Evolutionary conservation across 2,329 filamentous ascomycete species (phyloP), one percentile per base, ranked within the genome.

Genomic region (Venturia carpophila): DNA sequence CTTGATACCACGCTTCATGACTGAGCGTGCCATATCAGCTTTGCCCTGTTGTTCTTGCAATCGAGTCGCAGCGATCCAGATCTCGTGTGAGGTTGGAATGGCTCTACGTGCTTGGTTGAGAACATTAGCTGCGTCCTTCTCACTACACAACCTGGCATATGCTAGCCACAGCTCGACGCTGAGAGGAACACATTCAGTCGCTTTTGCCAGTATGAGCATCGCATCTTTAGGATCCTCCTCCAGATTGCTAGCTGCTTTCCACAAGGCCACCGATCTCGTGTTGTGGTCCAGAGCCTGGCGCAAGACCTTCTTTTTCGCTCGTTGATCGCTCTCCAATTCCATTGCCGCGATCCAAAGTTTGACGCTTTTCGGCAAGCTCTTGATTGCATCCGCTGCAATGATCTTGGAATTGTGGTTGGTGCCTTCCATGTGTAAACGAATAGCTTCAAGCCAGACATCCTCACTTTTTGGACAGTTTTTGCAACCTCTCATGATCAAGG

Each of bases 131-230:
- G 95, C 94, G 71, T 96, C 93, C 70, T 96, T 90, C 0, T 92
- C 90, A 0, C 86, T 89, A 75, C 97, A 93, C 0, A 99, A 82
- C 43, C 92, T 89, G 37, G 94, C 94, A 66, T 97, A 83, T 1
- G 93, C 94, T 58, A 99, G 83, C 94, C 94, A 99, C 1, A 99
- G 79, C 73, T 99, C 95, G 45, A 97, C 88, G 0, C 93, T 96
- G 7, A 95, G 81, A 0, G 93, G 93, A 65, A 99, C 96, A 66
- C 97, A 89, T 71, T 99, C 92, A 0, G 92, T 96, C 0, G 95
- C 95, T 77, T 97, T 97, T 60, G 92, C 92, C 60, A 99, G 84
- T 64, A 99, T 82, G 65, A 99, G 80, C 68, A 88, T 87, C 5
- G 95, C 95, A 78, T 97, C 92, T 39, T 88, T 89, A 0, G 89